Evolutionary conservation across 2,329 filamentous ascomycete species (phyloP).

Genomic region (Drechslera avenae): DNA sequence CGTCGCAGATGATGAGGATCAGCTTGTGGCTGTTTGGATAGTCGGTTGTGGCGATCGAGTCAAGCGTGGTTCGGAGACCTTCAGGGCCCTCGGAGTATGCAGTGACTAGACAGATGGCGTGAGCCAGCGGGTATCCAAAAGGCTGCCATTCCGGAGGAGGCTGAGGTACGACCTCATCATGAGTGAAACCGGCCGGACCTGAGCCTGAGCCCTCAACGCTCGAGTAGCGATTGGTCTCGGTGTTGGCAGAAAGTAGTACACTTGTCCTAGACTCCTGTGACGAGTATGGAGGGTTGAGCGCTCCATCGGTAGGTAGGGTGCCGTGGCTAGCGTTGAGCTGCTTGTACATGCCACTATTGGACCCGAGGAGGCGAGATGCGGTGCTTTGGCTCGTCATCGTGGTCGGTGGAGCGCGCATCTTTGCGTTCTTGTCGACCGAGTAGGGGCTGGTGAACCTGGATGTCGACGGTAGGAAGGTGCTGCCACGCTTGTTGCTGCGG

Average conservation of each 20-base stretch:
- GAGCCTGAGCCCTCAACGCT: constrained; percentile 73
- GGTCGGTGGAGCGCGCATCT: constrained; percentile 68
- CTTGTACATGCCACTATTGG: constrained; percentile 70
- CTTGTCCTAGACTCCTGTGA: constrained; percentile 49
- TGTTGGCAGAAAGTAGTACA: constrained; percentile 49
- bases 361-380: constrained; percentile 72
- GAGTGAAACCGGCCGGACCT: constrained; percentile 91
- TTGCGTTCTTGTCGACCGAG: constrained; percentile 67
- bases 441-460: constrained; percentile 94
- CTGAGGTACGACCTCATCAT: constrained; percentile 93
- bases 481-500: constrained; percentile 77
- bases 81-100: constrained; percentile 96
- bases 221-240: constrained; percentile 57
- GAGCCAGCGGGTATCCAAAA: constrained; percentile 91
- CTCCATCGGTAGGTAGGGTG: constrained; percentile 56
- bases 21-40: constrained; percentile 99
- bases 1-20: constrained; percentile 94
- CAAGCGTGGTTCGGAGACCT: constrained; percentile 88
- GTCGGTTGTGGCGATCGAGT: constrained; percentile 96
- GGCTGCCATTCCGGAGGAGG: constrained; percentile 97
- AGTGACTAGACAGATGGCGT: constrained; percentile 92
- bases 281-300: constrained; percentile 23
- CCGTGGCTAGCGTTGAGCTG: constrained; percentile 62
- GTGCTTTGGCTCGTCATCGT: constrained; percentile 94
- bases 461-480: constrained; percentile 85